A percentile compares a stretch with the other conserved stretches of the same genome.
These are phyloP conservation scores for Salvia miltiorrhiza DNA, from an alignment of 257 asterid genomes.

Conservation along the genomic window DNA sequence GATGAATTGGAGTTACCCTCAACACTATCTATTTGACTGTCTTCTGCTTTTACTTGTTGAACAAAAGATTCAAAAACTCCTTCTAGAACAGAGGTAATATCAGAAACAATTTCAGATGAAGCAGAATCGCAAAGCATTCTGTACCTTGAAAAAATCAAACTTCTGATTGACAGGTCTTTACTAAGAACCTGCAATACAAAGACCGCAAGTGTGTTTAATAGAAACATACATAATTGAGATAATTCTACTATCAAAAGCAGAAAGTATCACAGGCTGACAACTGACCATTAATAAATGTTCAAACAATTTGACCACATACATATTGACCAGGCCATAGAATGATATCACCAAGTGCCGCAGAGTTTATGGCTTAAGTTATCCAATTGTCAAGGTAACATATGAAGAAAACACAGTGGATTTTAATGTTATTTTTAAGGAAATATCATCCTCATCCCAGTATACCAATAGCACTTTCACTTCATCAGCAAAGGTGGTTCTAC, in stretches of 20 bases:
- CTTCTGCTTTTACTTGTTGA: slow-evolving; percentile 50
- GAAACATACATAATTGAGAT: slow-evolving; percentile 1
- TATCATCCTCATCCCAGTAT: slow-evolving; percentile 2
- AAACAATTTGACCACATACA: neutral
- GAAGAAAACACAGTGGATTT: neutral
- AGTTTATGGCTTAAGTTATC: neutral
- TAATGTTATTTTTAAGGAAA: neutral
- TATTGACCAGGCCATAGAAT: neutral
- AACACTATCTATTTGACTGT: slow-evolving; percentile 34
- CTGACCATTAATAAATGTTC: neutral
- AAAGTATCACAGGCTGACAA: slow-evolving; percentile 1
- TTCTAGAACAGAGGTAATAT: slow-evolving; percentile 55
- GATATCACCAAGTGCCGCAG: slow-evolving; percentile 10
- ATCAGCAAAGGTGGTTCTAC: neutral
- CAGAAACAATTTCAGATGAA: slow-evolving; percentile 61
- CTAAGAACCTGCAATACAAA: slow-evolving; percentile 61
- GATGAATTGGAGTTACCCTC: slow-evolving; percentile 44
- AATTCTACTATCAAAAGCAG: slow-evolving; percentile 8
- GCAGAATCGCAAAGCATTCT: slow-evolving; percentile 60
- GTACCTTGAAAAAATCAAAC: slow-evolving; percentile 65
- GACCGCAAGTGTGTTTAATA: slow-evolving; percentile 14
- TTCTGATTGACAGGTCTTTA: slow-evolving; percentile 53
- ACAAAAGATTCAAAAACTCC: slow-evolving; percentile 58
- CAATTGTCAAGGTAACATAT: neutral
- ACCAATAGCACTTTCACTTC: slow-evolving; percentile 4